phyloP scores from a whole-genome alignment of 2,329 filamentous ascomycete genomes.

The Aspergillus hortae region DNA sequence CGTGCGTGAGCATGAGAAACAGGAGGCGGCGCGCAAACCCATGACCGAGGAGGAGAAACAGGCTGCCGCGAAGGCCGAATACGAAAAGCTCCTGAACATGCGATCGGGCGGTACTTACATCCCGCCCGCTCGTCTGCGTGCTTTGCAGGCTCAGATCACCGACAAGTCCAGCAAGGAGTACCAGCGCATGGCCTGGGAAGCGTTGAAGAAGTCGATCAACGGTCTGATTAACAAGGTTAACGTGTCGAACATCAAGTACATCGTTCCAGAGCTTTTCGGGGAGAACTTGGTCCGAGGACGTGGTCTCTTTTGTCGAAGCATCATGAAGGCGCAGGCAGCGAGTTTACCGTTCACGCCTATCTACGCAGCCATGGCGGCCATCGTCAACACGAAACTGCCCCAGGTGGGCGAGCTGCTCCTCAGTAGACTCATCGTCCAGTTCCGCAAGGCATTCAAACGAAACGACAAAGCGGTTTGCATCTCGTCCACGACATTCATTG shows the following conservation, averaged over 20 bases:
- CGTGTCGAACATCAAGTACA: conserved; percentile 94
- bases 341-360: conserved; percentile 95
- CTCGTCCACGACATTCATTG: conserved; percentile 89
- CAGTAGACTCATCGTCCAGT: conserved; percentile 81
- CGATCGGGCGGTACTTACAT: conserved; percentile 96
- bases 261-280: conserved; percentile 90
- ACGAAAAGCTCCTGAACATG: conserved; percentile 86
- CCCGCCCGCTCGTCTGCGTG: conserved; percentile 82
- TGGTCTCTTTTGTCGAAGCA: conserved; percentile 88
- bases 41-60: conserved; percentile 78
- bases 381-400: conserved; percentile 95
- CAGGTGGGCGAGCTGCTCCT: conserved; percentile 89
- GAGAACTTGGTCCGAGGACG: conserved; percentile 91
- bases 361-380: conserved; percentile 90
- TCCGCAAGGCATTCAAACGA: conserved; percentile 90
- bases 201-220: conserved; percentile 97
- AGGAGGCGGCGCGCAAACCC: conserved; percentile 49
- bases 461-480: conserved; percentile 97
- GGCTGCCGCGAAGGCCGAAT: conserved; percentile 83
- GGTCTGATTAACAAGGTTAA: conserved; percentile 99
- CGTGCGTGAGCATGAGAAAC: conserved; percentile 50
- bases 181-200: conserved; percentile 98
- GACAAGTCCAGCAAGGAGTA: conserved; percentile 96
- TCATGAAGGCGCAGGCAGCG: conserved; percentile 97
- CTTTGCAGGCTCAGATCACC: conserved; percentile 92